These are phyloP conservation scores for Candida sonorensis DNA, from an alignment of 805 yeast species.

Conservation along the genomic window DNA sequence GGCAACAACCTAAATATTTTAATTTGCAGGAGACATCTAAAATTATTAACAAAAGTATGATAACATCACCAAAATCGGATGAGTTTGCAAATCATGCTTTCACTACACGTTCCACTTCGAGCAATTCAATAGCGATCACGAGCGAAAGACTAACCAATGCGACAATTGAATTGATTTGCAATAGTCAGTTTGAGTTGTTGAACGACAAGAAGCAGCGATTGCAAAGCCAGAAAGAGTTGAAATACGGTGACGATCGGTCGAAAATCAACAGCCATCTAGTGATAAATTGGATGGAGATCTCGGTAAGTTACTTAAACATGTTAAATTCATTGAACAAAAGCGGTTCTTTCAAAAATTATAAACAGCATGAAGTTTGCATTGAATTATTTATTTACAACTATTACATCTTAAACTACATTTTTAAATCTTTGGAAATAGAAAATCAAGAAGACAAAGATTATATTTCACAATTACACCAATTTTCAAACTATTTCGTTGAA, in stretches of 20 bases:
- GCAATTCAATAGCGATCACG: not conserved
- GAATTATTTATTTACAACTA: constrained; percentile 16
- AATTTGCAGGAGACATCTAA: too few species aligned
- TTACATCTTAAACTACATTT: constrained; percentile 11
- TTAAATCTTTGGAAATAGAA: constrained; percentile 7
- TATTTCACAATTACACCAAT: constrained; percentile 7
- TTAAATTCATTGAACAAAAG: constrained; percentile 9
- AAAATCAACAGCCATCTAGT: constrained; percentile 5
- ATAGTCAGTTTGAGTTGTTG: constrained; percentile 10
- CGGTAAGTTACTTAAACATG: constrained; percentile 15
- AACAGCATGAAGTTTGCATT: constrained; percentile 14
- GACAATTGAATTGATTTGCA: constrained; percentile 1
- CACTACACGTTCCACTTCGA: not conserved
- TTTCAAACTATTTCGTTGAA: constrained; percentile 7
- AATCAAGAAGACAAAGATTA: constrained; percentile 13
- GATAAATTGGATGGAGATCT: constrained; percentile 19
- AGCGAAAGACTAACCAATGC: constrained; percentile 1
- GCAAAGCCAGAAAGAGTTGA: not conserved
- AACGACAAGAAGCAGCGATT: constrained; percentile 5
- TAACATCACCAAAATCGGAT: too few species aligned
- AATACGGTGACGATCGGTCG: not conserved
- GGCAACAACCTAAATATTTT: too few species aligned
- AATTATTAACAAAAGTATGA: too few species aligned
- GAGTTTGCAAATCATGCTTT: too few species aligned
- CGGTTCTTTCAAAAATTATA: constrained; percentile 8